Percentiles rank a stretch among this genome's conserved stretches.
Conservation (phyloP, 768 basidiomycete species). For the Coprinopsis strossmayeri region DNA sequence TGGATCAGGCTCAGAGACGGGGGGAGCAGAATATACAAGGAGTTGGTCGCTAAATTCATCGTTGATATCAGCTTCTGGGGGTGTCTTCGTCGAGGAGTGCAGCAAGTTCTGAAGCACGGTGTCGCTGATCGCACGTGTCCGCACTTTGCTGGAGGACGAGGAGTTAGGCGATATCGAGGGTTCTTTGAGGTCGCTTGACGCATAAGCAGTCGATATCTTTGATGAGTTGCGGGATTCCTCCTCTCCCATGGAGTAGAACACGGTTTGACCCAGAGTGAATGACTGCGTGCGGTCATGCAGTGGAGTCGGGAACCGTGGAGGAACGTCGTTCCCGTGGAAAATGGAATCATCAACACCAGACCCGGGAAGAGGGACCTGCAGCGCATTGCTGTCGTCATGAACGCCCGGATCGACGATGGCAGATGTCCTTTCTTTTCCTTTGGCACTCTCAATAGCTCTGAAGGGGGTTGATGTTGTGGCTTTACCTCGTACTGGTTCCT, state of each 20-base stretch:
- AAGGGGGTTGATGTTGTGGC: constrained; percentile 41
- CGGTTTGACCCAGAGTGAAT: constrained; percentile 59
- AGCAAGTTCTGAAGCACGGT: constrained; percentile 57
- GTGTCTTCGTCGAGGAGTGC: constrained; percentile 29
- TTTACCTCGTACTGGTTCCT: constrained; percentile 13
- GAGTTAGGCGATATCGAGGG: constrained; percentile 12
- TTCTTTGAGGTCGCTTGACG: constrained; percentile 26
- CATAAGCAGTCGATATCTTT: constrained; percentile 20
- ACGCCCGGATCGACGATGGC: constrained; percentile 8
- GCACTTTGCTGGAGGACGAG: constrained; percentile 27
- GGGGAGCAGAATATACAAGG: constrained; percentile 35
- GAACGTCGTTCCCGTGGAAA: constrained; percentile 37
- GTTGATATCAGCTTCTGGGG: constrained; percentile 60
- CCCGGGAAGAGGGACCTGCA: constrained; percentile 15
- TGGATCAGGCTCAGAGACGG: constrained; percentile 53
- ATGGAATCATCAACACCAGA: constrained; percentile 34
- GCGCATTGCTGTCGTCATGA: constrained; percentile 15
- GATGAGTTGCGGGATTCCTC: constrained; percentile 14
- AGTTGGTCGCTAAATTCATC: constrained; percentile 46
- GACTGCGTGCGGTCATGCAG: constrained; percentile 59
- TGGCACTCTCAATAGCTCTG: constrained; percentile 18
- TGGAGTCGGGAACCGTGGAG: constrained; percentile 26
- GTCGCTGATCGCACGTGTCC: constrained; percentile 55
- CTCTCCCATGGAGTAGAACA: constrained; percentile 46
- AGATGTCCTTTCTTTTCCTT: not conserved